Percentiles rank a stretch among this genome's conserved stretches.
Evolutionary conservation across 176 grass and related monocot species (phyloP).

Genomic region (Olyra latifolia): DNA sequence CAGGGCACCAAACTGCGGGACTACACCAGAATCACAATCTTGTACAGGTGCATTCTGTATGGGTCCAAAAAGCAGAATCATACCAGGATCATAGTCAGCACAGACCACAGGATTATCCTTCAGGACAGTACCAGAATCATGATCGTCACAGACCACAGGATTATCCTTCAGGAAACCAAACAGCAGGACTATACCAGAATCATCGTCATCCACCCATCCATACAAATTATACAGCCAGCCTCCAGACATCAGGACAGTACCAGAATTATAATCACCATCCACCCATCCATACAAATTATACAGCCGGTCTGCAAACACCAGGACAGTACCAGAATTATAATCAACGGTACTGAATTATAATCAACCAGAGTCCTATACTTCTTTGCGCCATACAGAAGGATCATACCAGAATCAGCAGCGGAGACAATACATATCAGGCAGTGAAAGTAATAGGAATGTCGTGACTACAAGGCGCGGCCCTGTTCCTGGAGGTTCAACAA

Average conservation of each 20-base stretch:
- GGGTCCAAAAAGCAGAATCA: not conserved
- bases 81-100: not conserved
- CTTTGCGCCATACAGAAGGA: not conserved
- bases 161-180: not conserved
- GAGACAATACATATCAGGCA: not conserved
- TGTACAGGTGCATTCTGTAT: not conserved
- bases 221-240: not conserved
- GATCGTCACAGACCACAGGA: not conserved
- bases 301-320: not conserved
- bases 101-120: not conserved
- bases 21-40: not conserved
- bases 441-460: conserved; percentile 2
- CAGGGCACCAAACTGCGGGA: not conserved
- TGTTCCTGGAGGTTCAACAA: conserved; percentile 24
- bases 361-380: not conserved
- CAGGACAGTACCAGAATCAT: conserved; percentile 6
- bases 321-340: conserved; percentile 19
- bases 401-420: conserved; percentile 16
- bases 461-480: conserved; percentile 3
- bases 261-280: not conserved
- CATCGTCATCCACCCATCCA: not conserved
- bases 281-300: not conserved
- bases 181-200: not conserved
- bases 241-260: conserved; percentile 13
- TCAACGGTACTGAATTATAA: conserved; percentile 27